These are phyloP conservation scores for Scutellaria minor DNA, from an alignment of 257 asterid genomes.

Conservation along the genomic window DNA sequence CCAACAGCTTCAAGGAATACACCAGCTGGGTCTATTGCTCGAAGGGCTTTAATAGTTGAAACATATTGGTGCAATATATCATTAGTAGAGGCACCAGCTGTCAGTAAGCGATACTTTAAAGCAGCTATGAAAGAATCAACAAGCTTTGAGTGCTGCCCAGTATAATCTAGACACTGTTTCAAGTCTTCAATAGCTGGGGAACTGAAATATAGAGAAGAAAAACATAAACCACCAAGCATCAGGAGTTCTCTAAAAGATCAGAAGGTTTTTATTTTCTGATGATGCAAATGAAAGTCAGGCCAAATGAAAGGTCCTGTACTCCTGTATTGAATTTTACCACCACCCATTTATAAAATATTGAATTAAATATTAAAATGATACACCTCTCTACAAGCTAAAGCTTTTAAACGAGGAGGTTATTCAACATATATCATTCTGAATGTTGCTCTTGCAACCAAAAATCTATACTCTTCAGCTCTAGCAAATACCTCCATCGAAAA, in stretches of 20 bases:
- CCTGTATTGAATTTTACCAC: too few relatives aligned
- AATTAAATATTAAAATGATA: too few relatives aligned
- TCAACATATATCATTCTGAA: not conserved
- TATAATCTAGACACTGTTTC: conserved; percentile 85
- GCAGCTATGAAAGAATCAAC: conserved; percentile 95
- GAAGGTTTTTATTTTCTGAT: conserved; percentile 8
- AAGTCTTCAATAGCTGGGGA: conserved; percentile 95
- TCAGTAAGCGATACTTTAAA: conserved; percentile 79
- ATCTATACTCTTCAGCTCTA: not conserved
- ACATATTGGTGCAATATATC: conserved; percentile 93
- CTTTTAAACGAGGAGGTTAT: too few relatives aligned
- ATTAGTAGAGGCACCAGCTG: conserved; percentile 98
- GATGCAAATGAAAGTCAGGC: not conserved
- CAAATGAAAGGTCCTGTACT: too few relatives aligned
- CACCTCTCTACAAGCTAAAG: too few relatives aligned
- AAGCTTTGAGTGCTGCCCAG: conserved; percentile 97
- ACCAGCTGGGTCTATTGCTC: conserved; percentile 98
- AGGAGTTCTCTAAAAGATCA: conserved; percentile 8
- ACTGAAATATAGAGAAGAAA: conserved; percentile 52
- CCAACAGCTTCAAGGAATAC: conserved; percentile 97
- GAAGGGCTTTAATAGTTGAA: conserved; percentile 95
- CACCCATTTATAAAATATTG: too few relatives aligned
- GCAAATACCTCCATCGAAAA: not conserved
- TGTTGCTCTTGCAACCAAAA: not conserved
- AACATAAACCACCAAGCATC: conserved; percentile 7